Percentiles rank a stretch among this genome's conserved stretches.
These are phyloP conservation scores for Populus tremula DNA, from an alignment of 345 rosid species.

Conservation along the genomic window DNA sequence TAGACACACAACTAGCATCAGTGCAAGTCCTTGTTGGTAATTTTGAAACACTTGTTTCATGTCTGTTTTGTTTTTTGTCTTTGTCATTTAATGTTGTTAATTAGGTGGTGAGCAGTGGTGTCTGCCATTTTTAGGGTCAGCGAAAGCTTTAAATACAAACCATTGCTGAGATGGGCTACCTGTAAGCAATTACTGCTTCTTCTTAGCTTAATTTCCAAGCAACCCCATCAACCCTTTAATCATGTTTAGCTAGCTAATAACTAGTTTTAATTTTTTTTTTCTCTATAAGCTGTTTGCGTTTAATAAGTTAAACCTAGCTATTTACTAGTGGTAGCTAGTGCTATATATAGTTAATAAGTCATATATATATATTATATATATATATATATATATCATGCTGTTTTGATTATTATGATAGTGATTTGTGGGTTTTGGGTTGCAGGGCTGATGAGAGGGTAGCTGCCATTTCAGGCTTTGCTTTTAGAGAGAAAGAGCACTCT, in stretches of 20 bases:
- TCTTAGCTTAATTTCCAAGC: conserved; percentile 30
- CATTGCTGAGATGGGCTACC: conserved; percentile 30
- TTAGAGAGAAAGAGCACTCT: conserved; percentile 33
- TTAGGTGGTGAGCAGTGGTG: conserved; percentile 15
- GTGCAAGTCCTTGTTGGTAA: conserved; percentile 35
- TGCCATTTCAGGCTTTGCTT: conserved; percentile 63
- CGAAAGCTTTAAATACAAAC: conserved; percentile 28
- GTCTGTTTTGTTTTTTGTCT: conserved; percentile 4
- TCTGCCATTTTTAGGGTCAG: conserved; percentile 42
- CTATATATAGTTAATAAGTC: too few species aligned
- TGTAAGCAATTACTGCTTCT: conserved; percentile 18
- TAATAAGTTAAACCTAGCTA: too few species aligned
- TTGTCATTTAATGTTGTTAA: conserved; percentile 25
- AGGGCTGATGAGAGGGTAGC: conserved; percentile 34
- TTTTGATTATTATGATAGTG: neutral
- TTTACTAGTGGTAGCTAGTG: too few species aligned
- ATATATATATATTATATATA: too few species aligned
- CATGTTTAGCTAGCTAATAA: too few species aligned
- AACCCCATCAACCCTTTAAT: conserved; percentile 15
- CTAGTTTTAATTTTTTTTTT: too few species aligned
- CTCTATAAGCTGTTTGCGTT: too few species aligned
- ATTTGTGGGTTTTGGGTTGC: conserved; percentile 32
- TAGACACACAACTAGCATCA: conserved; percentile 26
- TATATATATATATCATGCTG: neutral
- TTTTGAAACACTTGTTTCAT: conserved; percentile 38